A percentile compares a stretch with the other conserved stretches of the same genome.
These are phyloP conservation scores for Macrotyloma uniflorum DNA, from an alignment of 306 rosid genomes.

Conservation along the genomic window DNA sequence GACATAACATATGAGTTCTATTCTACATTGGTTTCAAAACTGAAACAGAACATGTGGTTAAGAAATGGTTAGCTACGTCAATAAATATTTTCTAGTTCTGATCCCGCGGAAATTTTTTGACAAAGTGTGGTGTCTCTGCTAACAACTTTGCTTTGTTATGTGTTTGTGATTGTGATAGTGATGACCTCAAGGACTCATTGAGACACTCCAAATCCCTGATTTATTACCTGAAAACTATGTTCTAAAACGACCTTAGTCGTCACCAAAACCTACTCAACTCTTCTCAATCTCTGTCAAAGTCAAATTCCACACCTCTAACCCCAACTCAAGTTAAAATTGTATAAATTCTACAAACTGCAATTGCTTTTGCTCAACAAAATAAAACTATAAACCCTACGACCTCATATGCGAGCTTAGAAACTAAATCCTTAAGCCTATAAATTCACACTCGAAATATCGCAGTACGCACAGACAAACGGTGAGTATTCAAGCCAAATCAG, in stretches of 20 bases:
- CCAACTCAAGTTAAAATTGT: neutral
- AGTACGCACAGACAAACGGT: neutral
- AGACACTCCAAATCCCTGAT: neutral
- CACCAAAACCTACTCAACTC: neutral
- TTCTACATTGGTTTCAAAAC: neutral
- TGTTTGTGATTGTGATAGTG: neutral
- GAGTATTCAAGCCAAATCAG: neutral
- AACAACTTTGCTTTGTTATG: neutral
- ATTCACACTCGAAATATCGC: neutral
- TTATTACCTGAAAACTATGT: neutral
- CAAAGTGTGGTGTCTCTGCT: neutral
- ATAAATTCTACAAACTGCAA: neutral
- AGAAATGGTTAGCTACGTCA: neutral
- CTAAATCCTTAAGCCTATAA: neutral
- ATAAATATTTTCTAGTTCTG: neutral
- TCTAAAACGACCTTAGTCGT: neutral
- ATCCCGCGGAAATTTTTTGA: neutral
- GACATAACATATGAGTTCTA: neutral
- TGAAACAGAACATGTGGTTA: neutral
- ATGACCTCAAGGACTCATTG: neutral
- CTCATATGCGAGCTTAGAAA: neutral
- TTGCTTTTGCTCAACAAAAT: neutral
- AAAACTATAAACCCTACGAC: constrained; percentile 12
- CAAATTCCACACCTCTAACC: constrained; percentile 1
- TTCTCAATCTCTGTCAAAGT: neutral